Evolutionary conservation across 805 yeast genomes (phyloP).

Genomic region (Wickerhamomyces mucosus): DNA sequence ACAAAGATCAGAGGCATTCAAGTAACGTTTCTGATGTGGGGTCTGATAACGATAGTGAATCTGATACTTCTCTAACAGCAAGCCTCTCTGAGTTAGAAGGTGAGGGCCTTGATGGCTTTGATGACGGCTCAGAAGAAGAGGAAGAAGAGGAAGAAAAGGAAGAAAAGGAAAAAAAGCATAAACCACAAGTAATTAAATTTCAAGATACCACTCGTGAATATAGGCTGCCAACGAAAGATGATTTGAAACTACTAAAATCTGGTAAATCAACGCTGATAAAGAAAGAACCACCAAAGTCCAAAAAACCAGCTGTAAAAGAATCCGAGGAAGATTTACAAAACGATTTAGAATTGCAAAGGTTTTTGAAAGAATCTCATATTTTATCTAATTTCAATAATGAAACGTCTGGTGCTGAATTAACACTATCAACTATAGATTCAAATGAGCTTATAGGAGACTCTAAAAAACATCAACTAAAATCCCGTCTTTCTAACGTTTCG

Average conservation of each 20-base stretch:
- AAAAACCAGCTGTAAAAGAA: conserved; percentile 18
- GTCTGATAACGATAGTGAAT: conserved; percentile 18
- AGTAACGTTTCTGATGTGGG: conserved; percentile 15
- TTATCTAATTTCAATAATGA: conserved; percentile 26
- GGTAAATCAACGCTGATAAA: conserved; percentile 45
- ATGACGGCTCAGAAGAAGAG: conserved; percentile 16
- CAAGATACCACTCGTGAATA: conserved; percentile 24
- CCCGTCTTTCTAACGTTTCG: conserved; percentile 43
- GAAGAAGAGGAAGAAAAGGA: conserved; percentile 15
- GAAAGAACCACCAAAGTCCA: conserved; percentile 2
- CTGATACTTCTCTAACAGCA: conserved; percentile 7
- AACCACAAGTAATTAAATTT: conserved; percentile 27
- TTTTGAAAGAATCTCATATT: conserved; percentile 65
- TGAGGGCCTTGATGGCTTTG: conserved; percentile 18
- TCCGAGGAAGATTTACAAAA: conserved; percentile 51
- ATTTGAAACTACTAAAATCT: conserved; percentile 41
- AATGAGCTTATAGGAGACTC: conserved; percentile 48
- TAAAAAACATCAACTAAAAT: conserved; percentile 51
- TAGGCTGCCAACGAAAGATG: conserved; percentile 32
- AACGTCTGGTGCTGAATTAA: conserved; percentile 50
- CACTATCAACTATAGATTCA: conserved; percentile 50
- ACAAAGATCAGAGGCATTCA: conserved; percentile 5
- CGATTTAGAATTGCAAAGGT: conserved; percentile 64
- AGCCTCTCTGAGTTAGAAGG: not conserved
- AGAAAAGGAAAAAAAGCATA: not conserved